Conservation (phyloP, 768 basidiomycete genomes). For the Mycena haematopus region DNA sequence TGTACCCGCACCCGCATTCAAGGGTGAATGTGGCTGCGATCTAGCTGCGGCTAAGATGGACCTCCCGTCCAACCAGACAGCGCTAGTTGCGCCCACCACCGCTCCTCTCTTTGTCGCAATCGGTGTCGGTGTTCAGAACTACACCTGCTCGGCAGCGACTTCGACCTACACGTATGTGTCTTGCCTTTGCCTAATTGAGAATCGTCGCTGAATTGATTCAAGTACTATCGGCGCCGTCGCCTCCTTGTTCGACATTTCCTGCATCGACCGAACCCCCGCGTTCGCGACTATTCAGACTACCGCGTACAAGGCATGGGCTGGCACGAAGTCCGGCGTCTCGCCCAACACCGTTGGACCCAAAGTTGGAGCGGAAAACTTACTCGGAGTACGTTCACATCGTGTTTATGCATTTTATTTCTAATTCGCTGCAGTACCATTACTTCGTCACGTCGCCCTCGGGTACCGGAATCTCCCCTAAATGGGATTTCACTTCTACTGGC, state of each 20-base stretch:
- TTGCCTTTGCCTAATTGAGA: background rate
- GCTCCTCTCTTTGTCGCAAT: constrained; percentile 49
- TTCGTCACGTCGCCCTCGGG: constrained; percentile 45
- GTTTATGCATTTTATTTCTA: background rate
- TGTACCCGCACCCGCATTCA: constrained; percentile 19
- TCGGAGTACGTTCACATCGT: constrained; percentile 15
- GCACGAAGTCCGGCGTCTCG: constrained; percentile 20
- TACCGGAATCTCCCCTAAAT: constrained; percentile 42
- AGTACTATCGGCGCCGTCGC: constrained; percentile 35
- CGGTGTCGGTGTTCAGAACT: constrained; percentile 51
- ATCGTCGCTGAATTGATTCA: constrained; percentile 23
- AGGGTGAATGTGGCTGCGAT: constrained; percentile 33
- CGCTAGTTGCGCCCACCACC: constrained; percentile 43
- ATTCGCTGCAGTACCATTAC: constrained; percentile 41
- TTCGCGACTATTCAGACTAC: constrained; percentile 31
- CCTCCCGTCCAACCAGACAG: constrained; percentile 36
- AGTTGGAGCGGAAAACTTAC: constrained; percentile 10
- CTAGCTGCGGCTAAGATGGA: constrained; percentile 33
- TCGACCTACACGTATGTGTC: constrained; percentile 43
- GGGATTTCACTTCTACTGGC: constrained; percentile 46
- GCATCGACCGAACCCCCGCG: constrained; percentile 38
- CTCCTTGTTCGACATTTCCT: constrained; percentile 49
- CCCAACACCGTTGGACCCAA: constrained; percentile 18
- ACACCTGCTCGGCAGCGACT: constrained; percentile 43
- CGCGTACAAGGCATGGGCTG: constrained; percentile 32